Conservation (phyloP, 805 yeast species). For the Yarrowia sp. region DNA sequence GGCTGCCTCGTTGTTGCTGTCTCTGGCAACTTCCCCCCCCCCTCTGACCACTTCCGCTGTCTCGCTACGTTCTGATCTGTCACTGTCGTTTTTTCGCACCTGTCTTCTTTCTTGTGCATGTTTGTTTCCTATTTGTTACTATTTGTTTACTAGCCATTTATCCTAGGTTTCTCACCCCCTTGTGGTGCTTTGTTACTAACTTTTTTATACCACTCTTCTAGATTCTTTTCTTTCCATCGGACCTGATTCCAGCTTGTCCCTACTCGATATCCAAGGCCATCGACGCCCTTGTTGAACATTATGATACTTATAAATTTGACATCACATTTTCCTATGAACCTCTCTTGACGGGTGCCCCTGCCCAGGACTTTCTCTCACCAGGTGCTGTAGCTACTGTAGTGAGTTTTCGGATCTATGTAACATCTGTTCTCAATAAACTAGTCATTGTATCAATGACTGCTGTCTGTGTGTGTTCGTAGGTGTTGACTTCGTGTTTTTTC, state of each 20-base stretch:
- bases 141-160: constrained; percentile 7
- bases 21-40: background rate
- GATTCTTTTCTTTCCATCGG: constrained; percentile 4
- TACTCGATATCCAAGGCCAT: constrained; percentile 20
- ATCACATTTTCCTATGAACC: background rate
- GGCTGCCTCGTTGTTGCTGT: background rate
- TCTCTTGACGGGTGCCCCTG: background rate
- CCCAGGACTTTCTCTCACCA: background rate
- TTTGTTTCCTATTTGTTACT: constrained; percentile 15
- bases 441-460: no score
- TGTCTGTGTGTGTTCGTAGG: no score
- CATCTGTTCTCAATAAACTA: background rate
- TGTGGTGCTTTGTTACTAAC: constrained; percentile 27
- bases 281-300: constrained; percentile 7
- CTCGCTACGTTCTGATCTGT: constrained; percentile 7
- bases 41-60: constrained; percentile 4
- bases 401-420: constrained; percentile 9
- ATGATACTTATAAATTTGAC: background rate
- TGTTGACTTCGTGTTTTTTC: no score
- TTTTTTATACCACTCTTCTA: background rate
- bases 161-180: constrained; percentile 25
- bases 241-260: constrained; percentile 8
- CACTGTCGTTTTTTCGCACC: constrained; percentile 12
- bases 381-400: constrained; percentile 5
- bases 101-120: constrained; percentile 6